Base-by-base conservation (phyloP, 345 rosid genomes). In the Cardamine chenopodiifolia region DNA sequence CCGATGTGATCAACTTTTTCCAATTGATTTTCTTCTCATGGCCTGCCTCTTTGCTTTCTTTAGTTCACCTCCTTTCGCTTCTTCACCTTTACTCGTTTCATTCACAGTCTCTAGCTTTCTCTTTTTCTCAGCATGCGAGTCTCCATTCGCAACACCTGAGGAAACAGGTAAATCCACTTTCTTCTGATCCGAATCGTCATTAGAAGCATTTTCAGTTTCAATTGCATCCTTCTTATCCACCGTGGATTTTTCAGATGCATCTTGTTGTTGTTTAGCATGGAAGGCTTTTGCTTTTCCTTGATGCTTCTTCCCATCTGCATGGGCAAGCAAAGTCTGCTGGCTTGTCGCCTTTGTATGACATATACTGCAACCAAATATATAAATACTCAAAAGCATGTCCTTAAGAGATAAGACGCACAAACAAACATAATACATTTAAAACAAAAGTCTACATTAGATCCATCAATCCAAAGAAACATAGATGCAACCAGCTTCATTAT, bases 291-390 rank as follows among this genome's bases (percentile, higher is more conserved):
- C 96, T 80, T 90, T 91, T 25, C 81, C 87, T 77, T 85, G 66
- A 72, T 93, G 98, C 84, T 89, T 93, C 87, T 93, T 93, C 57
- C 98, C 98, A 29, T 93, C 96, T 5, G 97, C 97, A 83, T 91
- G 98, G 18, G 90, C 85, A 76, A 91, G 89, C 79, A 93, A 78
- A 17, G 96, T 35, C 81, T 93, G 98, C 83, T 87, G 85, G 74
- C 97, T 89, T 1, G 97, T 77, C 67, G 97, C 97, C 73, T 85
- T 84, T 45, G 86, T 88, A 78, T 91, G 82, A 83, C 98, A 94
- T 44, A 94, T 85, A 76, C 97, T 94, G 78, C 67, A 81, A 74
- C 31, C 47, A 64, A 35, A 70, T 17, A 44, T 29, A 70, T 3
- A 47, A 13, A n/a, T 10, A 77, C 45, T 44, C 71, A 56, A 55